These are phyloP conservation scores for Bipolaris sorokiniana DNA, from an alignment of 2,329 filamentous ascomycete genomes.

Conservation along the genomic window DNA sequence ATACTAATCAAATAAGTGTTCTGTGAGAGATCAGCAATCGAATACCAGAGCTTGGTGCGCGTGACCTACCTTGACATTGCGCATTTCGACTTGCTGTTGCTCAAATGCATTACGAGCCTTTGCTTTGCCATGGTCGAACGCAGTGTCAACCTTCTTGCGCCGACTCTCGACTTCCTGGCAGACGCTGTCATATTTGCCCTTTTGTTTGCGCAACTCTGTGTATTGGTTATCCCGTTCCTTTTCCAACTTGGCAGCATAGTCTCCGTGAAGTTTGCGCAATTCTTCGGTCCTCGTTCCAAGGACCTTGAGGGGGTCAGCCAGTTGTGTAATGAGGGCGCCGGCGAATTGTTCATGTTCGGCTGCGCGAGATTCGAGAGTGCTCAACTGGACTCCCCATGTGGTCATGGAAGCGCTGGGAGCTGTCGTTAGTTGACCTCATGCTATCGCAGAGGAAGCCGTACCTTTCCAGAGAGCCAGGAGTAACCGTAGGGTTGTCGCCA, in stretches of 20 bases:
- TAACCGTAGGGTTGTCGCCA: slow-evolving; percentile 89
- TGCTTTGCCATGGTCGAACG: slow-evolving; percentile 83
- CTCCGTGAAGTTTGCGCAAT: slow-evolving; percentile 85
- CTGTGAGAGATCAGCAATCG: slow-evolving; percentile 46
- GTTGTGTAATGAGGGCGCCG: slow-evolving; percentile 75
- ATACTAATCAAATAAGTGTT: slow-evolving; percentile 97
- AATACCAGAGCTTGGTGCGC: neutral
- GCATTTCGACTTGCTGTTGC: slow-evolving; percentile 92
- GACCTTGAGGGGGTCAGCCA: slow-evolving; percentile 85
- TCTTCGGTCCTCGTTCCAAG: slow-evolving; percentile 82
- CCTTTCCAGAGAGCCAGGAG: slow-evolving; percentile 93
- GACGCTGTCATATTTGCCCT: slow-evolving; percentile 87
- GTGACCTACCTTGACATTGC: slow-evolving; percentile 74
- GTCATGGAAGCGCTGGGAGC: slow-evolving; percentile 84
- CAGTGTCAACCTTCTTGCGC: slow-evolving; percentile 91
- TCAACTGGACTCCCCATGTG: slow-evolving; percentile 94
- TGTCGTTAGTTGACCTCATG: slow-evolving; percentile 10
- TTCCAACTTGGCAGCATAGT: slow-evolving; percentile 87
- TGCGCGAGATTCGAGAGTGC: slow-evolving; percentile 84
- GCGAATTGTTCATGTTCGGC: slow-evolving; percentile 87
- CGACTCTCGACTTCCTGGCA: slow-evolving; percentile 95
- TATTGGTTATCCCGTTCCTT: slow-evolving; percentile 87
- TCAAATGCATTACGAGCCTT: slow-evolving; percentile 93
- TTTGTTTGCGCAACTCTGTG: slow-evolving; percentile 84
- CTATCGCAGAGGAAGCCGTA: slow-evolving; percentile 43